Base-by-base conservation (phyloP, 2,329 filamentous ascomycete genomes). In the Lachnellula arida region DNA sequence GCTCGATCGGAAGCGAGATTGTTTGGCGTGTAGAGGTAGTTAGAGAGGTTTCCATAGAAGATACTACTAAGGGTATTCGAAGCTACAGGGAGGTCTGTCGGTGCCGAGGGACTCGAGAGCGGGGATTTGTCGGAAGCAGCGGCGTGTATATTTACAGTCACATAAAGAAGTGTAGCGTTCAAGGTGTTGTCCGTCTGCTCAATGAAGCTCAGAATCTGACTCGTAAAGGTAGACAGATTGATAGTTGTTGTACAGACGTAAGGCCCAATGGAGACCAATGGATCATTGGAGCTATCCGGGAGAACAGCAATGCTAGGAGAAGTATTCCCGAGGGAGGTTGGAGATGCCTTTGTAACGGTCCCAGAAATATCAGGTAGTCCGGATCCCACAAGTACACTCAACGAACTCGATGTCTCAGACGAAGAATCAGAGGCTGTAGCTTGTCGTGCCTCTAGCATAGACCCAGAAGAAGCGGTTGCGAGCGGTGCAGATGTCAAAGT, bases 81-180 rank as follows among this genome's bases (percentile, higher is more conserved):
- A 0, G 66, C 56, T 3, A 62, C 59, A 2, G 84, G 84, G 15
- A 85, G 63, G 23, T 72, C 65, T 6, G 64, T 60, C 7, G 73
- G 70, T 7, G 71, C 68, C 8, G 78, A 71, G 7, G 70, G 63
- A 5, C 72, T 67, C 0, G 78, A 73, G 2, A 75, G 72, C 3
- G 80, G 77, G 2, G 72, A 64, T 22, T 70, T 67, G 5, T 70
- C 65, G 12, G 74, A 70, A 7, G 75, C 70, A 4, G 84, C 81
- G 22, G 77, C 78, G 71, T 87, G 83, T 6, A 87, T 64, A 65
- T 87, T 85, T 54, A 87, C 67, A 3, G 77, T 74, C 1, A 87
- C 61, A 60, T 78, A 79, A 1, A 76, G 70, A 8, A 82, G 69
- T 43, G 77, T 76, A 1, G 82, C 81, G 19, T 76, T 77, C 35